phyloP scores from a whole-genome alignment of 2,329 filamentous ascomycete species.

The Camptophora hylomeconis region DNA sequence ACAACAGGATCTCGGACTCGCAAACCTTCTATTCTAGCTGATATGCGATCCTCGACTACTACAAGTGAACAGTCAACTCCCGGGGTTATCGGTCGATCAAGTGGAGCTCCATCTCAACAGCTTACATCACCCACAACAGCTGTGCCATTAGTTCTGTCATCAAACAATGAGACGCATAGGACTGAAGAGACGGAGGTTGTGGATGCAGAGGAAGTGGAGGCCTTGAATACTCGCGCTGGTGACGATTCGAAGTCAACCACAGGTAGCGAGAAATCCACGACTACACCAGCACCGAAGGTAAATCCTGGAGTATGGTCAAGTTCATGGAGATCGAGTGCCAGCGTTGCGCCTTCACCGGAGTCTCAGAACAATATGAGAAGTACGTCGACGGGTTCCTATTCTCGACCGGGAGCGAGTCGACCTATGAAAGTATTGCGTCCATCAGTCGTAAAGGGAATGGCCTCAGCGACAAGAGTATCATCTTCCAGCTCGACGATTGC shows the following conservation, averaged over 20 bases:
- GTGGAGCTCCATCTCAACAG: constrained; percentile 16
- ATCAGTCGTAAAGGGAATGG: constrained; percentile 48
- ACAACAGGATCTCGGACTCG: constrained; percentile 38
- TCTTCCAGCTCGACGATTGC: constrained; percentile 18
- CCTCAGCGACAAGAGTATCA: constrained; percentile 32
- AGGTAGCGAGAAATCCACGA: constrained; percentile 20
- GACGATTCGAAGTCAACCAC: constrained; percentile 19
- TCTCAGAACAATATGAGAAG: constrained; percentile 6
- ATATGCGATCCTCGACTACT: constrained; percentile 11
- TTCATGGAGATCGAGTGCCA: constrained; percentile 14
- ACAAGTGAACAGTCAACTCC: constrained; percentile 18
- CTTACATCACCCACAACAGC: constrained; percentile 16
- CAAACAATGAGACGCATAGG: no score
- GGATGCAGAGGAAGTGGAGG: no score
- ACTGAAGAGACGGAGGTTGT: no score
- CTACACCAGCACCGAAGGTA: constrained; percentile 15
- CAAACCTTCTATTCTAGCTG: constrained; percentile 9
- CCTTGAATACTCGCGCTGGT: background rate
- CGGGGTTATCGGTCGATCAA: constrained; percentile 23
- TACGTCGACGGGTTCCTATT: constrained; percentile 13
- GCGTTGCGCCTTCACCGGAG: constrained; percentile 5
- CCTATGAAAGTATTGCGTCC: constrained; percentile 88
- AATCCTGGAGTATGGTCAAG: constrained; percentile 16
- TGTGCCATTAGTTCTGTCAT: constrained; percentile 4
- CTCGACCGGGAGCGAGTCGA: constrained; percentile 27